Evolutionary conservation across 495 filamentous ascomycete genomes (phyloP).

Genomic region (Penicillium samsonianum): DNA sequence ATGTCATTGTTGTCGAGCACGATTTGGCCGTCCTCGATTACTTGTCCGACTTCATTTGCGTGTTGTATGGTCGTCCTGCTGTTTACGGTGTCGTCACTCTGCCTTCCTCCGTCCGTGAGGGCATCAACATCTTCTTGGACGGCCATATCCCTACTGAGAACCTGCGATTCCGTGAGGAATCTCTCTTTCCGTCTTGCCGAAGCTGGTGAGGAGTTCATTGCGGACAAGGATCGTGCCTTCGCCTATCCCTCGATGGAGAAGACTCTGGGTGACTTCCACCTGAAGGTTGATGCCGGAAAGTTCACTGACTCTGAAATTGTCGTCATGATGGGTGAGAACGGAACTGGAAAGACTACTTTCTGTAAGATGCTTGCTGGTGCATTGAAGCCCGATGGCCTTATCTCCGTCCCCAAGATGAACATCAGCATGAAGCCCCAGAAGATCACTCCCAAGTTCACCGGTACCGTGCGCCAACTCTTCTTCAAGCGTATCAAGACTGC

Average conservation of each 20-base stretch:
- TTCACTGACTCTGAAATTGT: conserved; percentile 99
- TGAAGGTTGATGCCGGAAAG: conserved; percentile 74
- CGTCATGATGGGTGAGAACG: conserved; percentile 99
- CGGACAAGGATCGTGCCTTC: conserved; percentile 83
- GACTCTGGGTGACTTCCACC: conserved; percentile 86
- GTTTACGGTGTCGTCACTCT: conserved; percentile 98
- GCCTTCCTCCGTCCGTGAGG: conserved; percentile 93
- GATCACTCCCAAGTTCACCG: conserved; percentile 95
- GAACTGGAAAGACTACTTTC: conserved; percentile 96
- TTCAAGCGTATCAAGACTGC: conserved; percentile 97
- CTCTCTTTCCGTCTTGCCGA: conserved; percentile 92
- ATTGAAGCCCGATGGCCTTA: conserved; percentile 77
- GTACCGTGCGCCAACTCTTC: conserved; percentile 91
- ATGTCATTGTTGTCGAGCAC: conserved; percentile 98
- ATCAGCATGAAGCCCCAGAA: conserved; percentile 99
- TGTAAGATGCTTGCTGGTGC: conserved; percentile 92
- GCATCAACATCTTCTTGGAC: conserved; percentile 99
- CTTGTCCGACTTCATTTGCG: conserved; percentile 96
- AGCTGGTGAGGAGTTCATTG: conserved; percentile 84
- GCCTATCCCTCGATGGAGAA: conserved; percentile 89
- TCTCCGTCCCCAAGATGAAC: conserved; percentile 85
- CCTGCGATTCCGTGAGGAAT: conserved; percentile 95
- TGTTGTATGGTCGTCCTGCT: conserved; percentile 91
- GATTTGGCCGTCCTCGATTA: conserved; percentile 98
- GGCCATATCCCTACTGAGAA: conserved; percentile 98